phyloP scores from a whole-genome alignment of 805 yeast genomes.

The Lipomyces sp. region DNA sequence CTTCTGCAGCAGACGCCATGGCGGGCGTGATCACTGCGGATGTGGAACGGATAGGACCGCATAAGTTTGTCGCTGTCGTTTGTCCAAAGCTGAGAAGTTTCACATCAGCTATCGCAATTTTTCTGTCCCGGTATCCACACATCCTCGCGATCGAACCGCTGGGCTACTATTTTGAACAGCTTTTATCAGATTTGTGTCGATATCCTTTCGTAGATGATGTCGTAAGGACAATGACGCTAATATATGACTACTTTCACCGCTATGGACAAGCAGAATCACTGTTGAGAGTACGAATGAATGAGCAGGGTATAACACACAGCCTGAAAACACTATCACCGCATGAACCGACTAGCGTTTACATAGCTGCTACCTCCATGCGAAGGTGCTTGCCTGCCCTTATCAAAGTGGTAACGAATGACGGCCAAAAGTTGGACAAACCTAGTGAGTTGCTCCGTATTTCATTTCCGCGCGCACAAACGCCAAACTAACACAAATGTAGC shows the following conservation, averaged over 20 bases:
- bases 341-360: conserved; percentile 27
- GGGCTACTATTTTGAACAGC: conserved; percentile 21
- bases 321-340: conserved; percentile 14
- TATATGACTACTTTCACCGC: conserved; percentile 27
- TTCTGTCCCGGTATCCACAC: conserved; percentile 26
- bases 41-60: conserved; percentile 25
- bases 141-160: conserved; percentile 28
- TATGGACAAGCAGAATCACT: conserved; percentile 22
- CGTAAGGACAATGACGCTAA: conserved; percentile 25
- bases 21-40: conserved; percentile 21
- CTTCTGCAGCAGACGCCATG: conserved; percentile 22
- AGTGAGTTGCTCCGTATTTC: conserved; percentile 14
- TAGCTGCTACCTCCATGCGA: conserved; percentile 26
- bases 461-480: not conserved
- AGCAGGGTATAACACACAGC: conserved; percentile 17
- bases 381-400: conserved; percentile 29
- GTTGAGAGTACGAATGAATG: conserved; percentile 15
- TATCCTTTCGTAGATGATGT: conserved; percentile 21
- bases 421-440: conserved; percentile 19
- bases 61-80: conserved; percentile 24
- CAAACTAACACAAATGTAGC: conserved; percentile 7
- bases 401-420: conserved; percentile 14
- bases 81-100: conserved; percentile 18
- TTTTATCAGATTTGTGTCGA: conserved; percentile 30
- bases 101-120: conserved; percentile 2